phyloP scores from a whole-genome alignment of 495 filamentous ascomycete genomes.

The Penicillium canescens region DNA sequence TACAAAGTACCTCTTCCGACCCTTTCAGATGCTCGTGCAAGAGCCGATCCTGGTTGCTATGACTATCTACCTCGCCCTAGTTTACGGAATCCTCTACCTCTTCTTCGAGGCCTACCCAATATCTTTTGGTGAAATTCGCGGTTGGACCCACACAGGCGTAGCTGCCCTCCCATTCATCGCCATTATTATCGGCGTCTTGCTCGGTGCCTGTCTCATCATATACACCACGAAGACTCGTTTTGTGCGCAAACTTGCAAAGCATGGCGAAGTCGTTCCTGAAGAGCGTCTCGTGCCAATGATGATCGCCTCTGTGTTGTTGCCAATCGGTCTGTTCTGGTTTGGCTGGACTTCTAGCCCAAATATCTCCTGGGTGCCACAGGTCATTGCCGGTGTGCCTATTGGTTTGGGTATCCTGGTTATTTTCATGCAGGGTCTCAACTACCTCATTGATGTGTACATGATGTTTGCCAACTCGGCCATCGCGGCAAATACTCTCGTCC shows the following conservation, averaged over 20 bases:
- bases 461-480: slow-evolving; percentile 62
- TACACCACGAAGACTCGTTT: slow-evolving; percentile 53
- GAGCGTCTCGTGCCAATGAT: slow-evolving; percentile 61
- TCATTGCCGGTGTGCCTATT: slow-evolving; percentile 49
- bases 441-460: slow-evolving; percentile 64
- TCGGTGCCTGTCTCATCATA: slow-evolving; percentile 49
- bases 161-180: slow-evolving; percentile 61
- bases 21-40: slow-evolving; percentile 57
- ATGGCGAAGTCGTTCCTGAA: slow-evolving; percentile 56
- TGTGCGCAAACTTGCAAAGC: slow-evolving; percentile 46
- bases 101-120: slow-evolving; percentile 62
- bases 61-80: slow-evolving; percentile 49
- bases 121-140: slow-evolving; percentile 54
- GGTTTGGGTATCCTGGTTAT: slow-evolving; percentile 57
- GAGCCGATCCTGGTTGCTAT: slow-evolving; percentile 62
- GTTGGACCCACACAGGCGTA: slow-evolving; percentile 48
- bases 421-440: slow-evolving; percentile 62
- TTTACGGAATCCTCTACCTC: slow-evolving; percentile 66
- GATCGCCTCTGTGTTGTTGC: slow-evolving; percentile 53
- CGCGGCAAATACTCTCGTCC: slow-evolving; percentile 68
- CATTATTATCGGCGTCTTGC: slow-evolving; percentile 55
- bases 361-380: slow-evolving; percentile 49
- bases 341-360: slow-evolving; percentile 55
- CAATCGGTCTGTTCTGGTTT: slow-evolving; percentile 64
- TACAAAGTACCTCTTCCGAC: slow-evolving; percentile 57